Base-by-base conservation (phyloP, 148 eudicot genomes). In the Camellia granthamiana region DNA sequence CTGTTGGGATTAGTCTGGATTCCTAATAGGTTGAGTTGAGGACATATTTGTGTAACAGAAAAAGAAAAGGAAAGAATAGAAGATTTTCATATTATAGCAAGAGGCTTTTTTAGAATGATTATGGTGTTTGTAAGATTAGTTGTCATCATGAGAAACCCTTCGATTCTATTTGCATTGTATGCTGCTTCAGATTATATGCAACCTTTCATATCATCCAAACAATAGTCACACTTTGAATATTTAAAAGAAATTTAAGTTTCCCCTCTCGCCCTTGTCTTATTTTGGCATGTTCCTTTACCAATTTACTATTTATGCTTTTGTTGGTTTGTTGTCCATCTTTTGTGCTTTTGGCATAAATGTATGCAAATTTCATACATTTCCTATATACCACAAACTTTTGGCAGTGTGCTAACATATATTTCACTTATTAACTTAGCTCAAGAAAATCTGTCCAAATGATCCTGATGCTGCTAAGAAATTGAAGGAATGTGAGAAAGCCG, bases 401-500 rank as follows among this genome's bases (percentile, higher is more conserved):
- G 73, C 13, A 16, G 0, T 83, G 43, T 63, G 56, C 68, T 84
- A 61, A 76, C 62, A 5, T 67, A 12, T 56, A 10, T 69, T 84
- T 77, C 21, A 21, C 79, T 58, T 72, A 4, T 76, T 58, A 69
- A 69, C 75, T 70, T 63, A 97, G 99, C 95, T 97, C 70, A 97
- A 97, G 85, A 91, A 84, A 84, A 72, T 97, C 69, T 89, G 94
- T 83, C 99, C 99, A 16, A 97, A 91, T 88, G 99, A 97, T 79
- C 99, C 99, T 62, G 99, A 97, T 85, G 98, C 99, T 81, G 74
- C 92, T 47, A 97, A 90, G 86, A 97, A 97, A 75, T 77, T 97
- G 88, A 94, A 90, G 84, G 99, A 97, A 82, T 97, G 99, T 74
- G 99, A 97, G 86, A 97, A 94, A 90, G 99, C 98, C 80, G 99